A percentile compares a stretch with the other conserved stretches of the same genome.
Conservation (phyloP, 441 rosid species). For the Theobroma grandiflorum region DNA sequence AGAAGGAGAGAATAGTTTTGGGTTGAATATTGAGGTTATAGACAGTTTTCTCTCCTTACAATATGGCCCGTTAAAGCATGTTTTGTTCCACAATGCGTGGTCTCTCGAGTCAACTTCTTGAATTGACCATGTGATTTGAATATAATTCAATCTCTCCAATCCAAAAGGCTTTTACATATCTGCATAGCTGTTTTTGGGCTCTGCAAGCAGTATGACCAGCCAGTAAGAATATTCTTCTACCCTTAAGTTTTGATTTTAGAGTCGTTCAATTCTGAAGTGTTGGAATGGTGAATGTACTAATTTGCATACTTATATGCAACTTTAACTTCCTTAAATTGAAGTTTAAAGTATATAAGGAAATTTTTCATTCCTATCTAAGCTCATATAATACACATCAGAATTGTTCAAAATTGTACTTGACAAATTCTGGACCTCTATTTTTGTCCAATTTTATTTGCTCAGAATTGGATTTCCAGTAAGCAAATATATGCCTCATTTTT, state of each 20-base stretch:
- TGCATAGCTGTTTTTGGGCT: neutral
- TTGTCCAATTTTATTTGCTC: neutral
- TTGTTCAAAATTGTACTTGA: neutral
- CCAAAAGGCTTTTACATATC: neutral
- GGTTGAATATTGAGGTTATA: slow-evolving; percentile 6
- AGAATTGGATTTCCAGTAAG: neutral
- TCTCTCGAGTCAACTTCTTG: neutral
- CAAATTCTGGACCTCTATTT: neutral
- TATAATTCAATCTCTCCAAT: neutral
- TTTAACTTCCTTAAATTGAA: neutral
- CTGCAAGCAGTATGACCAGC: neutral
- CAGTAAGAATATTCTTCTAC: neutral
- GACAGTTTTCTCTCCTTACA: neutral
- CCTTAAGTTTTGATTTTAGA: neutral
- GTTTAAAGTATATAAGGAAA: neutral
- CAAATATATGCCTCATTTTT: neutral
- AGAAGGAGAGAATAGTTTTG: neutral
- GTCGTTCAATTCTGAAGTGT: neutral
- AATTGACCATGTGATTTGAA: neutral
- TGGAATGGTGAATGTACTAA: neutral
- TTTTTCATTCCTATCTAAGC: neutral
- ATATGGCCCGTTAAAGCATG: neutral
- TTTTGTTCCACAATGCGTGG: neutral
- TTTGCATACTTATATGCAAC: slow-evolving; percentile 3
- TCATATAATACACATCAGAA: neutral